Base-by-base conservation (phyloP, 2,329 filamentous ascomycete species). In the Paramyrothecium roridum region DNA sequence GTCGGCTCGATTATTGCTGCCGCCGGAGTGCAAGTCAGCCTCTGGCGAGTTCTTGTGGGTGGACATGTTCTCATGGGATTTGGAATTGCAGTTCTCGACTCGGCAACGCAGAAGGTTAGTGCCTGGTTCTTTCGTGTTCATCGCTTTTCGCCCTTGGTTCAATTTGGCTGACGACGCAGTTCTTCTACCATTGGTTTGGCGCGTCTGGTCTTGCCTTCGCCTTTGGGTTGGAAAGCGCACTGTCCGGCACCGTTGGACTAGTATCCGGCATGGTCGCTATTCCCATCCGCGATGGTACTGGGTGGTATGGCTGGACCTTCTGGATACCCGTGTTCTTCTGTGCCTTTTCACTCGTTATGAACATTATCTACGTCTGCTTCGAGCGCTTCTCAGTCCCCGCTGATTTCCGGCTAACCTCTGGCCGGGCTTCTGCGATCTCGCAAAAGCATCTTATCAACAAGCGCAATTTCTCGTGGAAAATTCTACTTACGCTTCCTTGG, bases 151-250 rank as follows among this genome's bases (percentile, higher is more conserved):
- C 26, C 26, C 26, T 30, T 4, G 26, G 4, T 30, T 30, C 26
- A 30, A 30, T 30, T 30, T 30, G 26, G 26, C 26, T 30, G 26
- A 30, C 26, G 26, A 30, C 26, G 4, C 16, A 64, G 62, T 64
- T 65, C 53, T 58, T 65, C 40, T 65, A 65, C 30, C 58, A 65
- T 50, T 65, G 63, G 63, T 65, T 65, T 13, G 63, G 63, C 11
- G 59, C 61, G 2, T 54, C 50, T 11, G 63, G 59, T 1, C 56
- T 64, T 3, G 62, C 62, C 21, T 61, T 65, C 13, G 61, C 59
- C 33, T 63, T 64, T 16, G 61, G 62, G 1, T 61, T 65, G 19
- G 62, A 63, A 49, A 64, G 53, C 17, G 63, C 61, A 23, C 54
- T 65, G 17, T 54, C 62, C 6, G 61, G 55, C 17, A 61, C 61